Base-by-base conservation (phyloP, 2,329 filamentous ascomycete species). In the Trichoderma sp. region DNA sequence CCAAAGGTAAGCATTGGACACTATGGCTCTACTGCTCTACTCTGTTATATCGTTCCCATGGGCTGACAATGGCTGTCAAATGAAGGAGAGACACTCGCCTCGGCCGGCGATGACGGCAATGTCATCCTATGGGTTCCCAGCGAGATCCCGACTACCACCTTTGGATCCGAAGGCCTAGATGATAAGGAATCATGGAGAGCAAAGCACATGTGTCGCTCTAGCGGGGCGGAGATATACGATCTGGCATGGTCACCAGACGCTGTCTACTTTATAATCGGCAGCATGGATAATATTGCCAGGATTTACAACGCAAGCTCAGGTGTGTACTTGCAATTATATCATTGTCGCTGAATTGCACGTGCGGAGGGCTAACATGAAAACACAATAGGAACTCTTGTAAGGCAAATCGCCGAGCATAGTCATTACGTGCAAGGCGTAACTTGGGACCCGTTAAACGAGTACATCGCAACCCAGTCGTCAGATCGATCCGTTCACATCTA, bases 171-270 rank as follows among this genome's bases (percentile, higher is more conserved):
- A 76, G 90, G 89, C 63, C 87, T 91, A 70, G 96, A 98, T 77
- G 96, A 99, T 80, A 97, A 97, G 82, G 96, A 99, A 82, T 93
- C 93, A 75, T 99, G 96, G 96, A 88, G 95, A 73, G 92, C 95
- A 74, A 98, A 97, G 84, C 94, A 97, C 80, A 98, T 98, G 96
- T 98, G 95, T 82, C 90, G 96, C 73, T 97, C 95, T 59, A 93
- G 93, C 73, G 95, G 95, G 43, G 94, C 95, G 12, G 96, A 99
- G 81, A 98, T 99, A 76, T 99, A 99, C 83, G 96, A 99, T 81
- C 85, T 99, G 71, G 96, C 96, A 65, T 99, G 96, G 97, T 98
- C 96, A 63, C 97, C 97, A n/a, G 96, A 99, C 81, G 94, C 93
- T 50, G 86, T 91, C 50, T 96, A 97, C 84, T 97, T 99, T 84